Conservation (phyloP, 352 stramenopile species). For the Phytophthora cajani region DNA sequence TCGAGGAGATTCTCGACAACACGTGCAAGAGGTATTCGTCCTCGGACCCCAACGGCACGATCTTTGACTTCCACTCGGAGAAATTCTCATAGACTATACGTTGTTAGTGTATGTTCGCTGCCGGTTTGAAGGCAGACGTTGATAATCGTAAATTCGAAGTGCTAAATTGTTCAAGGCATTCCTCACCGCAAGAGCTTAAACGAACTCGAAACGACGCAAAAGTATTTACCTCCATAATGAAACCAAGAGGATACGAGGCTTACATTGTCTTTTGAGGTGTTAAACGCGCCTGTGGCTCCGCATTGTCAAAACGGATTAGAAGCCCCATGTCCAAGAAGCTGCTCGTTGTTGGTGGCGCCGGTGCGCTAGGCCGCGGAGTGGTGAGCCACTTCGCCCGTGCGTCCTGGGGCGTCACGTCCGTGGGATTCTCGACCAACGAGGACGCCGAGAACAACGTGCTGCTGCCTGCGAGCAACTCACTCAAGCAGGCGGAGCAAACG, state of each 20-base stretch:
- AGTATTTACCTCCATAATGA: background rate
- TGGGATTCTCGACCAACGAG: slow-evolving; percentile 73
- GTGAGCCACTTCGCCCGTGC: slow-evolving; percentile 63
- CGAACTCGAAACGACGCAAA: background rate
- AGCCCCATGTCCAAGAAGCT: slow-evolving; percentile 58
- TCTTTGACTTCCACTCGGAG: slow-evolving; percentile 88
- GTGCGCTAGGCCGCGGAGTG: slow-evolving; percentile 76
- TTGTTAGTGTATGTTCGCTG: slow-evolving; percentile 30
- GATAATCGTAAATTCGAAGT: slow-evolving; percentile 28
- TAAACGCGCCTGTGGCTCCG: background rate
- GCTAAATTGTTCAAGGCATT: slow-evolving; percentile 15
- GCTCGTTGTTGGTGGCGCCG: slow-evolving; percentile 79
- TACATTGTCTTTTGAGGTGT: background rate
- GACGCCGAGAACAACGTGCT: slow-evolving; percentile 57
- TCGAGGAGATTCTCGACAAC: slow-evolving; percentile 80
- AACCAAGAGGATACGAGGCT: background rate
- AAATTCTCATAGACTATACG: slow-evolving; percentile 70
- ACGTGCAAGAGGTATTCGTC: slow-evolving; percentile 79
- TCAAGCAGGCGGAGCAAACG: slow-evolving; percentile 60
- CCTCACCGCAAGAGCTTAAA: background rate
- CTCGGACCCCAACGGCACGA: slow-evolving; percentile 50
- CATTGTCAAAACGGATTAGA: slow-evolving; percentile 6
- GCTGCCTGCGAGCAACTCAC: slow-evolving; percentile 53
- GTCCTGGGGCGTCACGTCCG: slow-evolving; percentile 73
- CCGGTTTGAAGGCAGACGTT: slow-evolving; percentile 19